Base-by-base conservation (phyloP, 2,329 filamentous ascomycete species). In the Clathrospora elynae region DNA sequence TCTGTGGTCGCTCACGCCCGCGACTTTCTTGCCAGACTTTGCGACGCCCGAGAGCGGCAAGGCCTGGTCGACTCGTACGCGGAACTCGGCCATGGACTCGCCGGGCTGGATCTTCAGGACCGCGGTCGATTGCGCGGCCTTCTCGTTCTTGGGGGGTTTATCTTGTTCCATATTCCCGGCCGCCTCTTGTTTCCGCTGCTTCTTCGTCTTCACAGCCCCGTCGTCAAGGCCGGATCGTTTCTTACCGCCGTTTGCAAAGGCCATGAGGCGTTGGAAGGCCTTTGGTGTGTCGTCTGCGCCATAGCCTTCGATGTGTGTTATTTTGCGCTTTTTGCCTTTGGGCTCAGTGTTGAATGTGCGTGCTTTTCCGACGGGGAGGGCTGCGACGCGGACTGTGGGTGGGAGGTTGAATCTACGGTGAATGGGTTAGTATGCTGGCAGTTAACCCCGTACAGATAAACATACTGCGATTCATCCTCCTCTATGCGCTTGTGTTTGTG, bases 211-310 rank as follows among this genome's bases (percentile, higher is more conserved):
- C 57, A 55, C 36, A 2, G 46, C 63, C n/a, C 88, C 88, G 52
- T 93, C 82, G 64, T 95, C 86, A 6, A 95, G 75, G 5, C 86
- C 84, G 4, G 78, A 78, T 16, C 60, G 64, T 30, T 64, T 67
- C 62, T 83, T 84, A 3, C 73, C 73, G n/a, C 82, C 78, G 11
- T 75, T 71, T 26, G 85, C 81, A 54, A 84, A 81, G 22, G 87
- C 83, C 87, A 97, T 93, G 50, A 97, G 74, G 9, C 90, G 84
- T 49, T 83, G 82, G 71, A 99, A 99, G 1, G 87, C 89, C 55
- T 89, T 87, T 0, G 93, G 93, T 1, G 88, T 91, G 72, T 97
- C 93, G 67, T 95, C 85, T 25, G 80, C 70, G 23, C 75, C 72
- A 78, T 84, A 72, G 73, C 74, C 65, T 70, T 77, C 60, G 25